Base-by-base conservation (phyloP, 2,329 filamentous ascomycete species). In the Microcyclospora tardicrescens region DNA sequence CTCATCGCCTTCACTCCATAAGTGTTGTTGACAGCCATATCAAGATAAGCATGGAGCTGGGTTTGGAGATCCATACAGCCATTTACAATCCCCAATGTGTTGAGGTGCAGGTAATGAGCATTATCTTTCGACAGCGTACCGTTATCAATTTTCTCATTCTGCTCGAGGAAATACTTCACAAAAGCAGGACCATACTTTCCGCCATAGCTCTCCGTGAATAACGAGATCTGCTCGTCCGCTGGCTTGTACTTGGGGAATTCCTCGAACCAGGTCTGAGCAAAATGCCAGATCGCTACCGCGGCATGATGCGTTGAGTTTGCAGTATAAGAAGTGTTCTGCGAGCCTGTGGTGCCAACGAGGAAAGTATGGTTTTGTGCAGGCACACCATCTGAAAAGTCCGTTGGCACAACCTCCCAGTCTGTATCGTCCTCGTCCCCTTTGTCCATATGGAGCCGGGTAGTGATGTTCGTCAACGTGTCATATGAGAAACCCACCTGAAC, bases 131-230 rank as follows among this genome's bases (percentile, higher is more conserved):
- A 61, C 6, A 32, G 6, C 6, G 30, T 32, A 15, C 49, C 45
- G 32, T 63, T 67, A 12, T 58, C 52, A 16, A 72, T 69, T 36
- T 63, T 64, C 6, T 62, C 57, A 47, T 84, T 84, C 58, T 83
- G 76, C 37, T 69, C 53, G 48, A 77, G 65, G 39, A 69, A 69
- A 41, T 64, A 61, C 6, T 61, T 50, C 11, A 75, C 73, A 46
- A 79, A 79, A 3, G 71, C 62, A 2, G 77, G 76, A n/a, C 55
- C 53, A 16, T 53, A 53, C 48, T 71, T 68, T 33, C 80, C 80
- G 13, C 80, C 80, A 53, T 84, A 84, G 50, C 75, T 79, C 55
- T 84, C 78, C 1, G 77, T 70, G 44, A 81, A 82, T 4, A 84
- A 61, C 48, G 77, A 77, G 38, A 84, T 67, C 5, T 49, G 47